These are phyloP conservation scores for Hamiltosporidium magnivora DNA, from an alignment of 371 early-diverging fungal species.

Conservation along the genomic window DNA sequence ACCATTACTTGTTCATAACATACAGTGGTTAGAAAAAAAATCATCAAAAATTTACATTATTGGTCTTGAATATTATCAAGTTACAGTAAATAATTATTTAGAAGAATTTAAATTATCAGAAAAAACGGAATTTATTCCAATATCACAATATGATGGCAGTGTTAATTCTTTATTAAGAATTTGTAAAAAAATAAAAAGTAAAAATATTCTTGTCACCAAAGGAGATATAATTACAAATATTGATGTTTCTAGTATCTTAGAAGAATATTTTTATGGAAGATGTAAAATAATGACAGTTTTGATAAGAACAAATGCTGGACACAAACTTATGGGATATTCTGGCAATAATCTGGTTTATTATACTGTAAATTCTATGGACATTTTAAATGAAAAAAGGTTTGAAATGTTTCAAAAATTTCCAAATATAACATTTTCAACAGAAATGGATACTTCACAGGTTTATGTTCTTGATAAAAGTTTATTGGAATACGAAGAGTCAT, in stretches of 20 bases:
- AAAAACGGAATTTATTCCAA: constrained; percentile 10
- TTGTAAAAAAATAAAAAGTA: constrained; percentile 2
- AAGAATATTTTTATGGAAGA: not conserved
- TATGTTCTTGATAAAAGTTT: constrained; percentile 6
- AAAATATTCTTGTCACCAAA: constrained; percentile 26
- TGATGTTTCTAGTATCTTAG: constrained; percentile 6
- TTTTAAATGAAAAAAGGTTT: not conserved
- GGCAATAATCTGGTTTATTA: not conserved
- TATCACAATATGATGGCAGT: constrained; percentile 21
- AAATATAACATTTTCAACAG: constrained; percentile 1
- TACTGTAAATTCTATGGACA: not conserved
- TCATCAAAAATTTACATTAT: constrained; percentile 13
- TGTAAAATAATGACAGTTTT: not conserved
- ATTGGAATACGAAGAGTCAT: not conserved
- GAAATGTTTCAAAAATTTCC: constrained; percentile 9
- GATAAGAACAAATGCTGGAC: not conserved
- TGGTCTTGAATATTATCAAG: constrained; percentile 12
- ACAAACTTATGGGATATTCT: not conserved
- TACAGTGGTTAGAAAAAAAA: constrained; percentile 1
- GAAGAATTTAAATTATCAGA: not conserved
- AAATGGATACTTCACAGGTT: constrained; percentile 13
- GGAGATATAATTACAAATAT: constrained; percentile 29
- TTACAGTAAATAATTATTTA: not conserved
- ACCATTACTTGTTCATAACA: constrained; percentile 15
- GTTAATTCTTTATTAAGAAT: constrained; percentile 6